Conservation (phyloP, 129 eudicot genomes). For the Saussurea involucrata region DNA sequence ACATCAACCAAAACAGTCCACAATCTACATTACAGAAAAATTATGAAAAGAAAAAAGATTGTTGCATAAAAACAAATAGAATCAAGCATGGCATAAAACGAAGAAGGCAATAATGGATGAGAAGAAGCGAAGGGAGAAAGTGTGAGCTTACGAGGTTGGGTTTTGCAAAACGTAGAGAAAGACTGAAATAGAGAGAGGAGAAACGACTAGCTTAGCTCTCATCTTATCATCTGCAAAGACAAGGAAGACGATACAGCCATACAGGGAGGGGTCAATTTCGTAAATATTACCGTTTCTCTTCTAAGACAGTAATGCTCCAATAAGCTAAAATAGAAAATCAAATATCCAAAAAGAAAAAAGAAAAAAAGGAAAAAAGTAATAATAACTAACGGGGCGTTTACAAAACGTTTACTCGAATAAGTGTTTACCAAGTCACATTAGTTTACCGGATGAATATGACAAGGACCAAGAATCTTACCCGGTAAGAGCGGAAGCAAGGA, state of each 20-base stretch:
- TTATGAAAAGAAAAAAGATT: background rate
- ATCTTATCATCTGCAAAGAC: conserved; percentile 7
- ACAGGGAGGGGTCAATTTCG: conserved; percentile 11
- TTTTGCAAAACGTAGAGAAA: conserved; percentile 1
- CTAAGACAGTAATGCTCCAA: no score
- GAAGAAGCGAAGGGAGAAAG: conserved; percentile 4
- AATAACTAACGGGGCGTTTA: no score
- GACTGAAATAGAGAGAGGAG: background rate
- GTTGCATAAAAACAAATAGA: background rate
- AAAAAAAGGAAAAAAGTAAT: no score
- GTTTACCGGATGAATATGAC: no score
- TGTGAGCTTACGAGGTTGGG: conserved; percentile 13
- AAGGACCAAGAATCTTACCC: no score
- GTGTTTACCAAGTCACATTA: no score
- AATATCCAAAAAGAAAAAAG: no score
- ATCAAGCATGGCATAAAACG: background rate
- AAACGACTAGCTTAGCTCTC: conserved; percentile 17
- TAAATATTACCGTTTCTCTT: background rate
- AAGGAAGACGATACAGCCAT: conserved; percentile 1
- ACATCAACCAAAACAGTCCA: background rate
- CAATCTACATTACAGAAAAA: background rate
- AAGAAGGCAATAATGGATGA: background rate
- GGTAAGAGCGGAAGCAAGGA: no score
- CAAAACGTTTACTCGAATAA: no score
- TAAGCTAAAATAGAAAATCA: no score